These are phyloP conservation scores for Trypanosoma vivax DNA, from an alignment of 208 protist species.

Conservation along the genomic window DNA sequence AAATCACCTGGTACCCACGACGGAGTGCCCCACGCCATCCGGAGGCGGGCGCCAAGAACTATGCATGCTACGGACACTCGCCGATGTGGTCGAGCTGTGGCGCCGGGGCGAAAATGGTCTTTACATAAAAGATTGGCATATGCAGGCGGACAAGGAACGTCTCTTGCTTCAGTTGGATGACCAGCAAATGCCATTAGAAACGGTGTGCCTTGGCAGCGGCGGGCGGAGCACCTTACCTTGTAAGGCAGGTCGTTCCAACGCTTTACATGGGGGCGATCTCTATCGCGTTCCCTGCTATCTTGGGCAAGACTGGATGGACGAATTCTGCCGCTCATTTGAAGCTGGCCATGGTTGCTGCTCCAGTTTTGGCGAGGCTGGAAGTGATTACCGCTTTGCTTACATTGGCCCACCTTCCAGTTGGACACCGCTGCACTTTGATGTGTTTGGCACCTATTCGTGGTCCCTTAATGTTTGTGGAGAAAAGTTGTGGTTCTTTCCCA, in stretches of 20 bases:
- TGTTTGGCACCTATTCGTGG: constrained; percentile 86
- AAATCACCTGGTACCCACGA: constrained; percentile 22
- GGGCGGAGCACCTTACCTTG: not conserved
- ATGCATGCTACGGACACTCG: constrained; percentile 1
- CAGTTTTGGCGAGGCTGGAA: constrained; percentile 51
- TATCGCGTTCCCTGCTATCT: constrained; percentile 70
- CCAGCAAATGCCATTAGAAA: not conserved
- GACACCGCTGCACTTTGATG: constrained; percentile 80
- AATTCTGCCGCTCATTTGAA: constrained; percentile 26
- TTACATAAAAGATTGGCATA: constrained; percentile 84
- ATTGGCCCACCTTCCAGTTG: constrained; percentile 55
- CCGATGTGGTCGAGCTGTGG: constrained; percentile 16
- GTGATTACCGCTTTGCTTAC: constrained; percentile 85
- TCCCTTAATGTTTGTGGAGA: constrained; percentile 80
- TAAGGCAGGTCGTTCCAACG: not conserved
- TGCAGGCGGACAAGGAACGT: constrained; percentile 41
- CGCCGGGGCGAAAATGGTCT: constrained; percentile 6
- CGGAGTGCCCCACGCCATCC: not conserved
- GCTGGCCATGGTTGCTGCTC: not conserved
- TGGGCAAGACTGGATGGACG: constrained; percentile 75
- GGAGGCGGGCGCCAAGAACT: not conserved
- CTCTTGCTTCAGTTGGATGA: not conserved
- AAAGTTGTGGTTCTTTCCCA: constrained; percentile 83
- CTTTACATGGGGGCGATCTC: constrained; percentile 31
- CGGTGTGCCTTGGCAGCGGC: not conserved